phyloP scores from a whole-genome alignment of 208 protist genomes.

The Wallacemonas collosoma region DNA sequence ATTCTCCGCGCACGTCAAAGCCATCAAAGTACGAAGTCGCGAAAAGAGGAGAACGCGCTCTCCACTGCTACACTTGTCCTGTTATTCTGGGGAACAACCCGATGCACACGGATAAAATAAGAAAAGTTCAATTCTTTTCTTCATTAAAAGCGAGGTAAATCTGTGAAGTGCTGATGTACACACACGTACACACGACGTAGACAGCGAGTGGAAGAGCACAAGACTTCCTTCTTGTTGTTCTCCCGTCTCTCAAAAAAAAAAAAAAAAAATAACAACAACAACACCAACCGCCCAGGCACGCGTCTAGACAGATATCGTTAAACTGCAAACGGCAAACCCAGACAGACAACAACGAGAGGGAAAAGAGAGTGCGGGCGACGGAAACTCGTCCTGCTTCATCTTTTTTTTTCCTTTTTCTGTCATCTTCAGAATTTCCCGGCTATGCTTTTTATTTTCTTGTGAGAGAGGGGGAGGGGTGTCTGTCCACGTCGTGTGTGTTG shows the following conservation, averaged over 20 bases:
- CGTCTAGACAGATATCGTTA: no score
- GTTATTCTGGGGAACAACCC: background rate
- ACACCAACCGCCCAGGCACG: no score
- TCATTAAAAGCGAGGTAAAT: background rate
- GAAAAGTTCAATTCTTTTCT: background rate
- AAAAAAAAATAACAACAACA: no score
- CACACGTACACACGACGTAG: background rate
- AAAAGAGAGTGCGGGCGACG: no score
- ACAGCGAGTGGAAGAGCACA: background rate
- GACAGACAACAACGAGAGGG: no score
- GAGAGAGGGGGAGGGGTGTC: no score
- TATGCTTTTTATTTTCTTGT: background rate
- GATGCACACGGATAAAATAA: conserved; percentile 19
- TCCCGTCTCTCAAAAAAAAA: no score
- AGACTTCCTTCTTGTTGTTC: background rate
- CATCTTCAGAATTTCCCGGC: background rate
- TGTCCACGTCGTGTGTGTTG: no score
- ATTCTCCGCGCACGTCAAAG: background rate
- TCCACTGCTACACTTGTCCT: no score
- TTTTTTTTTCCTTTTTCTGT: background rate
- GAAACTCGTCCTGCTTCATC: background rate
- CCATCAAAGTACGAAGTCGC: background rate
- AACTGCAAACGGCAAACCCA: no score
- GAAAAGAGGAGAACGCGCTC: background rate
- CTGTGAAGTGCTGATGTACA: background rate